Evolutionary conservation across 2,329 filamentous ascomycete genomes (phyloP), one percentile per base, ranked within the genome.

Genomic region (Botrytis paeoniae): DNA sequence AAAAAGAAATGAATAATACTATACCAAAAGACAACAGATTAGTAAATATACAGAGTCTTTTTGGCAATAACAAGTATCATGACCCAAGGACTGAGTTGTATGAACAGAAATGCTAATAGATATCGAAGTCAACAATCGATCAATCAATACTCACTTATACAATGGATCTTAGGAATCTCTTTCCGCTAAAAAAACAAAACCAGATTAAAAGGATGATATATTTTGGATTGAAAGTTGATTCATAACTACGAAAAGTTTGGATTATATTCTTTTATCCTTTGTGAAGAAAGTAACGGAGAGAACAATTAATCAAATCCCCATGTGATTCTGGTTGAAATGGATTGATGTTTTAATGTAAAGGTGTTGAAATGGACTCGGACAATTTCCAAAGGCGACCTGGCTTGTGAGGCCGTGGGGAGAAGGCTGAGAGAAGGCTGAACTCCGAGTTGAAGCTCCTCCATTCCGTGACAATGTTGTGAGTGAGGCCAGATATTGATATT

Each of bases 1-100:
- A 76, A 76, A 76, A 77, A 76, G 74, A 78, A 78, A 69, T 73
- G 75, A 78, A 79, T 78, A 78, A 79, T 78, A 78, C 76, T 71
- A 76, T 74, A 51, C 7, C 37, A 32, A 8, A 14, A 29, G 25
- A 43, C 12, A 57, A 69, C 18, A 62, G 64, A 43, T 73, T 25
- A 70, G 71, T 35, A 69, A 54, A 14, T n/a, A 16, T 45, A 37
- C 18, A 65, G 7, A 6, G 12, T 9, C 39, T 41, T 5, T 25
- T 22, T 1, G 7, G 35, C 48, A 39, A 37, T 16, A n/a, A 16
- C 10, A 68, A 25, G 35, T 22, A 68, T 54, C 32, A 29, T 54
- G 14, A 39, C 14, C 22, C 45, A 12, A 29, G 16, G 10, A 12
- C 18, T 16, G 10, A 29, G 45, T 22, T 22, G 45, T 39, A 10